These are phyloP conservation scores for Fusarium keratoplasticum DNA, from an alignment of 2,329 filamentous ascomycete genomes.

Conservation along the genomic window DNA sequence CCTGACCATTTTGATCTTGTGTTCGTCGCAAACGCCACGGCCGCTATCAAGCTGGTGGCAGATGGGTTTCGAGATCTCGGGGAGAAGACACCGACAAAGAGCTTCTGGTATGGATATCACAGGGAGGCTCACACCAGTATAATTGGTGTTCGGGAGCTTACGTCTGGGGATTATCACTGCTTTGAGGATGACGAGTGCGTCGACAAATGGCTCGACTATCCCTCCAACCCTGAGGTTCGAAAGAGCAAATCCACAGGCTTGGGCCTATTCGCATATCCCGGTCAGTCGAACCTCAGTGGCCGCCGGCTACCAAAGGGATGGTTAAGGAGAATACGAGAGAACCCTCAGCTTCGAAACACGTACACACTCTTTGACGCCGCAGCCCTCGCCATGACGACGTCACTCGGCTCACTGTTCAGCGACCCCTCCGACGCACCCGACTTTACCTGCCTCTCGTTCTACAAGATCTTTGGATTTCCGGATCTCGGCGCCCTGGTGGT, in stretches of 20 bases:
- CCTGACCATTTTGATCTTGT: slow-evolving; percentile 70
- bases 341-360: slow-evolving; percentile 36
- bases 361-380: slow-evolving; percentile 73
- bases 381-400: slow-evolving; percentile 71
- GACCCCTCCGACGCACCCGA: slow-evolving; percentile 66
- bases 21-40: slow-evolving; percentile 72
- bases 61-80: slow-evolving; percentile 67
- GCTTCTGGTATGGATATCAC: slow-evolving; percentile 71
- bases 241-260: slow-evolving; percentile 32
- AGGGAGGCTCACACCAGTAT: slow-evolving; percentile 71
- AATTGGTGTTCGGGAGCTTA: slow-evolving; percentile 76
- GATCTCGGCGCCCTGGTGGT: slow-evolving; percentile 72
- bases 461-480: slow-evolving; percentile 77
- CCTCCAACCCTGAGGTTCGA: slow-evolving; percentile 33
- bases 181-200: slow-evolving; percentile 69
- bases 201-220: slow-evolving; percentile 55
- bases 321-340: slow-evolving; percentile 54
- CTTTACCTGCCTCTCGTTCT: slow-evolving; percentile 70
- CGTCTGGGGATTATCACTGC: slow-evolving; percentile 64
- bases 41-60: slow-evolving; percentile 71
- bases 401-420: slow-evolving; percentile 63
- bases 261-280: slow-evolving; percentile 72
- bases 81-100: slow-evolving; percentile 56
- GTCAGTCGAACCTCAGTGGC: slow-evolving; percentile 78
- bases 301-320: slow-evolving; percentile 70